Conservation (phyloP, 2,329 filamentous ascomycete species). For the Alternaria ethzedia region DNA sequence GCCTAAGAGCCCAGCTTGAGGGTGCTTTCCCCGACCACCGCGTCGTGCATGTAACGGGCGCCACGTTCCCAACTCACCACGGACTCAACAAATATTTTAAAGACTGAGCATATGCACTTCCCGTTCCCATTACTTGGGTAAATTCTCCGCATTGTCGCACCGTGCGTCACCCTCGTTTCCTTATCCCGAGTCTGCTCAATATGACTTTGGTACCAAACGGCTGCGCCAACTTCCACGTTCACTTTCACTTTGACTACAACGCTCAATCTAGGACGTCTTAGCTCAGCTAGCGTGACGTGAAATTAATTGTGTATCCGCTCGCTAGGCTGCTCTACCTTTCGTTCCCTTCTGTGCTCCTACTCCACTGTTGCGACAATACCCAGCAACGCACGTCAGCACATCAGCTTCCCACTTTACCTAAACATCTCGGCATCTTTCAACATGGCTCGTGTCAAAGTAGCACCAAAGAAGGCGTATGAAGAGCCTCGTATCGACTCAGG, state of each 20-base stretch:
- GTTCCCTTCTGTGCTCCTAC: not conserved
- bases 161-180: not conserved
- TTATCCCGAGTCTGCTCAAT: not conserved
- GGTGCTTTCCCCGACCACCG: not conserved
- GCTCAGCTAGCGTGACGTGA: not conserved
- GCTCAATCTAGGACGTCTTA: not conserved
- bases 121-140: not conserved
- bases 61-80: not conserved
- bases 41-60: not conserved
- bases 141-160: not conserved
- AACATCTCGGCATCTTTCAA: not conserved
- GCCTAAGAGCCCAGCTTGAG: not conserved
- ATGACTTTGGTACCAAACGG: not conserved
- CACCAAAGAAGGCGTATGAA: not conserved
- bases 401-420: not conserved
- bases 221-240: not conserved
- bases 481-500: conserved; percentile 8
- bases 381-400: not conserved
- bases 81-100: not conserved
- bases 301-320: not conserved
- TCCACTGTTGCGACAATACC: not conserved
- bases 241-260: conserved; percentile 4
- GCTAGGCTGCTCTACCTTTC: not conserved
- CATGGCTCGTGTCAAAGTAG: not conserved
- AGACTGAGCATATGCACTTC: too few relatives aligned